Evolutionary conservation across 352 stramenopile genomes (phyloP).

Genomic region (Phytophthora sojae): DNA sequence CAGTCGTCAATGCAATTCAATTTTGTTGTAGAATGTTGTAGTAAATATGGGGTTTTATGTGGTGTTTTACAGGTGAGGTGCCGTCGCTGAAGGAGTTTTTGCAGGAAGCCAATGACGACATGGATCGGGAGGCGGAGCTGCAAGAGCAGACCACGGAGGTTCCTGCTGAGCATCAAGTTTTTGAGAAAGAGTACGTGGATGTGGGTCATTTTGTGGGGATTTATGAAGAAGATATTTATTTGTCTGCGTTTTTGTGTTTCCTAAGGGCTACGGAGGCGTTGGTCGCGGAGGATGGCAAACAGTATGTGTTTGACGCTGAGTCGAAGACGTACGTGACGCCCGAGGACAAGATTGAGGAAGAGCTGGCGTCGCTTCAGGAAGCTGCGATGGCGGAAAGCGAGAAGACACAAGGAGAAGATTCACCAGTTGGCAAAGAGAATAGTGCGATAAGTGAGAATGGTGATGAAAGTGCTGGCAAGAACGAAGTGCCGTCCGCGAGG

Average conservation of each 20-base stretch:
- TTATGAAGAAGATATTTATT: background rate
- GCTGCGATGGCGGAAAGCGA: slow-evolving; percentile 19
- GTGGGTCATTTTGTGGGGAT: background rate
- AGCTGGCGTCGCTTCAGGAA: slow-evolving; percentile 69
- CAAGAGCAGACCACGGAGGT: slow-evolving; percentile 50
- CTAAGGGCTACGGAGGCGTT: slow-evolving; percentile 53
- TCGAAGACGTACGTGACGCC: slow-evolving; percentile 75
- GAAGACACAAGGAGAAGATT: background rate
- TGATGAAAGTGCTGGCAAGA: background rate
- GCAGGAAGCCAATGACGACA: slow-evolving; percentile 71
- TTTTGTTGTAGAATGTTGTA: background rate
- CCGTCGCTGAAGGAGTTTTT: slow-evolving; percentile 71
- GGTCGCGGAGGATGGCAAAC: slow-evolving; percentile 71
- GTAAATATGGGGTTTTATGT: slow-evolving; percentile 3
- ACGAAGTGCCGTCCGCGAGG: background rate
- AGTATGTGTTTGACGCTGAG: slow-evolving; percentile 75
- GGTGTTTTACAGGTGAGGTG: slow-evolving; percentile 50
- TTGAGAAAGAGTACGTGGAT: slow-evolving; percentile 50
- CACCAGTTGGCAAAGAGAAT: slow-evolving; percentile 36
- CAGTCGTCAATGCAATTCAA: background rate
- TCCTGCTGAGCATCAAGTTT: slow-evolving; percentile 60
- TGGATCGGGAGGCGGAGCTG: slow-evolving; percentile 62
- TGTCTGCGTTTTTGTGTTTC: background rate
- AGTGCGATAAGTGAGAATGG: slow-evolving; percentile 56
- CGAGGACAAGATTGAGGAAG: slow-evolving; percentile 78